Evolutionary conservation across 2,329 filamentous ascomycete species (phyloP).

Genomic region (Sporothrix brasiliensis): DNA sequence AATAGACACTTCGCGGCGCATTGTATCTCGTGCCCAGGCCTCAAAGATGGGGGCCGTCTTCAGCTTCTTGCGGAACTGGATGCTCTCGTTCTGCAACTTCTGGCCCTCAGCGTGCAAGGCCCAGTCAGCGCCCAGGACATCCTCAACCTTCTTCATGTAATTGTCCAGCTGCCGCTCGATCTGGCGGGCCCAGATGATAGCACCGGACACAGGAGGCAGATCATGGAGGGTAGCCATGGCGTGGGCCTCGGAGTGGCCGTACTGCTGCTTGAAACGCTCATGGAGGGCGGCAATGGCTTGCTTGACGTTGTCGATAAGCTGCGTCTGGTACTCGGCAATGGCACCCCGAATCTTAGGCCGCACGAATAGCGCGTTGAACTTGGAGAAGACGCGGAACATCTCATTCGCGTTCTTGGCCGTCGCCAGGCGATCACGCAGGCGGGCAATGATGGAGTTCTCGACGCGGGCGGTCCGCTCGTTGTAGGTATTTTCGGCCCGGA

Average conservation of each 20-base stretch:
- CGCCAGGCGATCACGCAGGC: constrained; percentile 86
- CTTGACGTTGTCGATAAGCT: constrained; percentile 97
- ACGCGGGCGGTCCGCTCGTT: constrained; percentile 96
- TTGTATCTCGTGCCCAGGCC: constrained; percentile 90
- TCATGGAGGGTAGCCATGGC: constrained; percentile 98
- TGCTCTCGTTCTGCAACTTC: constrained; percentile 87
- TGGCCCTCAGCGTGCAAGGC: constrained; percentile 91
- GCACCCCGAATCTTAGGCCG: constrained; percentile 98
- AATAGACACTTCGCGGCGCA: constrained; percentile 85
- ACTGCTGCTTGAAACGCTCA: constrained; percentile 98
- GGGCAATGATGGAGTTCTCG: constrained; percentile 97
- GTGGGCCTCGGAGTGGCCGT: constrained; percentile 95
- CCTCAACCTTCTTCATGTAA: constrained; percentile 99
- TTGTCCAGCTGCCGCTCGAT: constrained; percentile 94
- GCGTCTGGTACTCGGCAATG: constrained; percentile 96
- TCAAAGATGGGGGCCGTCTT: constrained; percentile 93
- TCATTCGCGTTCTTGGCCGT: constrained; percentile 97
- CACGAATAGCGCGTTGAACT: constrained; percentile 98
- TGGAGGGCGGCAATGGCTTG: constrained; percentile 91
- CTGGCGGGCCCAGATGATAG: constrained; percentile 96
- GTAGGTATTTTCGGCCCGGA: constrained; percentile 91
- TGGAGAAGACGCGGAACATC: constrained; percentile 99
- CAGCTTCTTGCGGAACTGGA: constrained; percentile 92
- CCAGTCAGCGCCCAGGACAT: constrained; percentile 94
- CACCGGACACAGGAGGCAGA: constrained; percentile 90